Percentiles rank a stretch among this genome's conserved stretches.
These are phyloP conservation scores for Cladosporium sp. DNA, from an alignment of 2,329 filamentous ascomycete genomes.

Conservation along the genomic window DNA sequence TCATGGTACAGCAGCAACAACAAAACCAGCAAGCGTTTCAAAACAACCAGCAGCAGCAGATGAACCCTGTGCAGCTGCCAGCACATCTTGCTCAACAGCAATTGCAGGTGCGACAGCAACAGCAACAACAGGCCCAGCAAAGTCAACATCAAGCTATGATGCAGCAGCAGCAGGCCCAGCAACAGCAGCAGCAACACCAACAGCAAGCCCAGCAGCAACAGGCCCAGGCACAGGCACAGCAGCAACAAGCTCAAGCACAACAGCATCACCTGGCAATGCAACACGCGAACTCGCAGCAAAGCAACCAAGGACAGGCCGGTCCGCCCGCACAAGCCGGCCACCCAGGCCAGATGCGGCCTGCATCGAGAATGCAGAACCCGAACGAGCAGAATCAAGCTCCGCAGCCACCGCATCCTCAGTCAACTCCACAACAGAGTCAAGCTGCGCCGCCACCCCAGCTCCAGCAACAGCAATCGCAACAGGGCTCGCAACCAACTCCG, in stretches of 20 bases:
- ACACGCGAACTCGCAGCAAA: constrained; percentile 50
- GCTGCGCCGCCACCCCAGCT: constrained; percentile 27
- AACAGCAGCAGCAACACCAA: constrained; percentile 25
- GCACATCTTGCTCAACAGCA: constrained; percentile 28
- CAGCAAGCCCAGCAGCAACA: constrained; percentile 27
- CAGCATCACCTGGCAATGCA: constrained; percentile 47
- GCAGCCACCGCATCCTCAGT: constrained; percentile 28
- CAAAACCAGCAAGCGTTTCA: constrained; percentile 41
- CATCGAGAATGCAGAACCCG: constrained; percentile 39
- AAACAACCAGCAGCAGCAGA: constrained; percentile 29
- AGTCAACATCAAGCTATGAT: constrained; percentile 23
- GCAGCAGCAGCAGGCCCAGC: constrained; percentile 19
- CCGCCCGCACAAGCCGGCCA: constrained; percentile 40
- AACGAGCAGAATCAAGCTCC: constrained; percentile 31
- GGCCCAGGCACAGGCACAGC: constrained; percentile 26
- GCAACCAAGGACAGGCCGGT: constrained; percentile 48
- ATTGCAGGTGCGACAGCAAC: constrained; percentile 21
- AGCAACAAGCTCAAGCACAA: constrained; percentile 32
- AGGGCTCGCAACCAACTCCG: constrained; percentile 22
- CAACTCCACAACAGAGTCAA: constrained; percentile 26
- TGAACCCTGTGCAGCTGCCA: constrained; percentile 23
- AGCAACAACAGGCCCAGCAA: constrained; percentile 24
- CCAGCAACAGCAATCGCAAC: constrained; percentile 38
- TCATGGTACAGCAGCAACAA: constrained; percentile 34
- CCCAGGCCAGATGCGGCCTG: constrained; percentile 41